Conservation (phyloP, 2,329 filamentous ascomycete genomes). For the Scopulariopsis brevicaulis region DNA sequence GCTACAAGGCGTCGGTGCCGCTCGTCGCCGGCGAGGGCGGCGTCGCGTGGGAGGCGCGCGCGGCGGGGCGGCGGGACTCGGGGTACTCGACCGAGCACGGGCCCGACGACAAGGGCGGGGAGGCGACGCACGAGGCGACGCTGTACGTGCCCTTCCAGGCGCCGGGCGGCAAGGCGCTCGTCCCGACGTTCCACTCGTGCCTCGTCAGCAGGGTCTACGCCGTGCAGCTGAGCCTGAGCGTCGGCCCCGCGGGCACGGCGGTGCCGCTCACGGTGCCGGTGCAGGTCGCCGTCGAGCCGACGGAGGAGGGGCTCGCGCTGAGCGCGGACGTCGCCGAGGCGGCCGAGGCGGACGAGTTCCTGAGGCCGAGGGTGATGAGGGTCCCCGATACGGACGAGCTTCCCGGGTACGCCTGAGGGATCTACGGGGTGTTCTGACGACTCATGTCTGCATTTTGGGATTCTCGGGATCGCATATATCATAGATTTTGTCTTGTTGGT, state of each 20-base stretch:
- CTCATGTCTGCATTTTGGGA: not conserved
- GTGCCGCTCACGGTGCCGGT: constrained; percentile 35
- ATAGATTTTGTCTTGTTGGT: too few relatives aligned
- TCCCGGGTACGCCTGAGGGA: not conserved
- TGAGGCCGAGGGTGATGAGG: constrained; percentile 26
- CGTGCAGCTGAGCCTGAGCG: constrained; percentile 30
- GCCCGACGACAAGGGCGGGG: constrained; percentile 8
- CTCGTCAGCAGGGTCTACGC: constrained; percentile 44
- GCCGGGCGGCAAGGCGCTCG: constrained; percentile 34
- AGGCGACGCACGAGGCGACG: constrained; percentile 23
- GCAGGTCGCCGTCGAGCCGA: constrained; percentile 30
- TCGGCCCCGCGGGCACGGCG: constrained; percentile 27
- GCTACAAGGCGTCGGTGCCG: constrained; percentile 32
- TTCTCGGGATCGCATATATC: too few relatives aligned
- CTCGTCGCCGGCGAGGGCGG: constrained; percentile 25
- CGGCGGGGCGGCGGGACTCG: constrained; percentile 33
- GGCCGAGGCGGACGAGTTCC: constrained; percentile 28
- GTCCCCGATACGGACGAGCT: not conserved
- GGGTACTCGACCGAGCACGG: constrained; percentile 36
- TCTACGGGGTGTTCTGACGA: not conserved
- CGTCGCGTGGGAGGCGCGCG: constrained; percentile 28
- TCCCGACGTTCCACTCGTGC: constrained; percentile 48
- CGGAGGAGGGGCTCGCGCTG: constrained; percentile 17
- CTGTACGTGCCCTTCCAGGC: constrained; percentile 35
- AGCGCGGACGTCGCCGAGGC: constrained; percentile 28